Conservation (phyloP, 495 filamentous ascomycete species). For the Parathielavia appendiculata region DNA sequence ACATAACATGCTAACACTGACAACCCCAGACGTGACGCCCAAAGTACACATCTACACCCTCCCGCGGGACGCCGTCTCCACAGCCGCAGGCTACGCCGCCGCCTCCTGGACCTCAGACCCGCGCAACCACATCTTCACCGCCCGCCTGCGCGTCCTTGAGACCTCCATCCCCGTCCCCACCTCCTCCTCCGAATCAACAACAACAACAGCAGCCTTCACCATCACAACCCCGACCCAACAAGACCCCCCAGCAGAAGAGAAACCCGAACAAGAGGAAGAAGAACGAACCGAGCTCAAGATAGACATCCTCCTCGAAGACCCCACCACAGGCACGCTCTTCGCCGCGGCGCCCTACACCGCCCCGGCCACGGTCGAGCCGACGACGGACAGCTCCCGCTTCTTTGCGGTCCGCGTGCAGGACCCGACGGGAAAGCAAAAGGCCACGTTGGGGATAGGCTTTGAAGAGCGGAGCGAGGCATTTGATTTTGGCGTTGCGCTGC, state of each 20-base stretch:
- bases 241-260: background rate
- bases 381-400: slow-evolving; percentile 68
- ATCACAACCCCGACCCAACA: background rate
- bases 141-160: slow-evolving; percentile 72
- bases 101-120: slow-evolving; percentile 68
- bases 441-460: slow-evolving; percentile 75
- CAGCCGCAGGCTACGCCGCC: slow-evolving; percentile 68
- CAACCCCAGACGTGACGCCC: slow-evolving; percentile 46
- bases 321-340: slow-evolving; percentile 63
- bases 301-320: slow-evolving; percentile 71
- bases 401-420: slow-evolving; percentile 75
- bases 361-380: slow-evolving; percentile 58
- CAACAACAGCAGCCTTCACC: too few relatives aligned
- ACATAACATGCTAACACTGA: background rate
- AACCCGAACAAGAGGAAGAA: background rate
- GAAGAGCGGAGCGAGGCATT: slow-evolving; percentile 79
- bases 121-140: slow-evolving; percentile 71
- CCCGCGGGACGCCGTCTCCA: slow-evolving; percentile 55
- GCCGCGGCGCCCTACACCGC: slow-evolving; percentile 69
- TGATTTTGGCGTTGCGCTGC: slow-evolving; percentile 73
- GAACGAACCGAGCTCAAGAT: slow-evolving; percentile 49
- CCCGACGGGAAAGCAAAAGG: slow-evolving; percentile 61
- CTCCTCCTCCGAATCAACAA: too few relatives aligned
- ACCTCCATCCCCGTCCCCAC: slow-evolving; percentile 52
- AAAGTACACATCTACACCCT: slow-evolving; percentile 76